Evolutionary conservation across 768 basidiomycete genomes (phyloP).

Genomic region (Heimioporus sp.): DNA sequence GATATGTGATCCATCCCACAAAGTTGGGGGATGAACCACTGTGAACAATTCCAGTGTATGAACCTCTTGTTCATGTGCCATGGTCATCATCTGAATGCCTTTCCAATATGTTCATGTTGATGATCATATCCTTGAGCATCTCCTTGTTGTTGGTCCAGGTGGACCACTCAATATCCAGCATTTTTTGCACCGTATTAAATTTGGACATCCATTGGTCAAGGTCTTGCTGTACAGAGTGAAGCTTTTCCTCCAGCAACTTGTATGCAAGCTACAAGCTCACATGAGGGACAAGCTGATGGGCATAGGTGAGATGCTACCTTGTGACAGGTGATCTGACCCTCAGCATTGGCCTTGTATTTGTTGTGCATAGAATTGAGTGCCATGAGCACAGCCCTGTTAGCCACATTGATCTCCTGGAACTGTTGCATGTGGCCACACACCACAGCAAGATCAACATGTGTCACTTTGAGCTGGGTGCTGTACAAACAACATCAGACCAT

Average conservation of each 20-base stretch:
- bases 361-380: conserved; percentile 72
- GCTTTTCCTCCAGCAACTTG: conserved; percentile 68
- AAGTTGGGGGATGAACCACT: conserved; percentile 51
- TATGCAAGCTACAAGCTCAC: conserved; percentile 56
- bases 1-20: conserved; percentile 9
- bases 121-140: conserved; percentile 78
- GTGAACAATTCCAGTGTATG: conserved; percentile 73
- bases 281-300: background rate
- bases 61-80: conserved; percentile 62
- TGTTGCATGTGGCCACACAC: conserved; percentile 76
- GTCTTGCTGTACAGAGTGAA: conserved; percentile 55
- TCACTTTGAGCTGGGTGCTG: conserved; percentile 73
- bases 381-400: conserved; percentile 73
- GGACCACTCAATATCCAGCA: conserved; percentile 64
- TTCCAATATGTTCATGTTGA: conserved; percentile 78
- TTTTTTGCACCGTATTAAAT: conserved; percentile 60
- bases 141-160: conserved; percentile 79
- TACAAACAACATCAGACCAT: background rate
- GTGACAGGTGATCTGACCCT: conserved; percentile 60
- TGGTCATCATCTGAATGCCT: conserved; percentile 62
- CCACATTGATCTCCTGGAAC: conserved; percentile 82
- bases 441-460: conserved; percentile 71
- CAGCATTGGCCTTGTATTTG: conserved; percentile 73
- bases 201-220: conserved; percentile 47
- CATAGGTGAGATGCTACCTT: conserved; percentile 47